Evolutionary conservation across 1,139 yeast species (phyloP), one percentile per base, ranked within the genome.

Genomic region (Suhomyces coccinellae): DNA sequence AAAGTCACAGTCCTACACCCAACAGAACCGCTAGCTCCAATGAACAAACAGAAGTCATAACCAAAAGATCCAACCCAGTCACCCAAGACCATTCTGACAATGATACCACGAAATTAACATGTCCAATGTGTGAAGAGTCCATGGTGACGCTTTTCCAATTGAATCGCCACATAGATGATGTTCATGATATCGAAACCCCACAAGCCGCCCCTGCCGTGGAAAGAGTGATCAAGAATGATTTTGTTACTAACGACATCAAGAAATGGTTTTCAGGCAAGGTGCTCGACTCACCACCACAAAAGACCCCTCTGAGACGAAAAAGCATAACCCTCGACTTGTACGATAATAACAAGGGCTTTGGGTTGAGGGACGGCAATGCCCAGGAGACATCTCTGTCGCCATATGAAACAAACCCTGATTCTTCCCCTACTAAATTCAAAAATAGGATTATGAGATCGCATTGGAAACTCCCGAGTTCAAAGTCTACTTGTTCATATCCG

Each of bases 131-230:
- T 59, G 63, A 69, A 17, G 87, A 82, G 50, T 50, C 67, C 1
- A 82, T 85, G 85, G 65, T 79, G 7, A 73, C 79, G 11, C 64
- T 87, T 37, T 52, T 60, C 15, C 85, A 81, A 50, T 68, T 88
- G 49, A 87, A 87, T 59, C 73, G 75, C 38, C 96, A 89, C 59
- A 66, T 89, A 26, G 96, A 88, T 58, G 87, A 79, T 47, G 76
- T 65, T 4, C 97, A 88, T 61, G 44, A 49, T 40, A 20, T 30
- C 11, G 38, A 34, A 15, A 27, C 14, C 17, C 13, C 40, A n/a
- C 39, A 24, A 11, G 22, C 49, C 24, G 16, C 42, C 17, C 36
- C 40, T 17, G 44, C 49, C 45, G 32, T 13, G 7, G 43, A 52
- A 13, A 52, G 52, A 38, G 32, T 56, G 2, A 46, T 53, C 11